A percentile compares a stretch with the other conserved stretches of the same genome.
Evolutionary conservation across 208 protist genomes (phyloP).

Genomic region (Leishmania aethiopica): DNA sequence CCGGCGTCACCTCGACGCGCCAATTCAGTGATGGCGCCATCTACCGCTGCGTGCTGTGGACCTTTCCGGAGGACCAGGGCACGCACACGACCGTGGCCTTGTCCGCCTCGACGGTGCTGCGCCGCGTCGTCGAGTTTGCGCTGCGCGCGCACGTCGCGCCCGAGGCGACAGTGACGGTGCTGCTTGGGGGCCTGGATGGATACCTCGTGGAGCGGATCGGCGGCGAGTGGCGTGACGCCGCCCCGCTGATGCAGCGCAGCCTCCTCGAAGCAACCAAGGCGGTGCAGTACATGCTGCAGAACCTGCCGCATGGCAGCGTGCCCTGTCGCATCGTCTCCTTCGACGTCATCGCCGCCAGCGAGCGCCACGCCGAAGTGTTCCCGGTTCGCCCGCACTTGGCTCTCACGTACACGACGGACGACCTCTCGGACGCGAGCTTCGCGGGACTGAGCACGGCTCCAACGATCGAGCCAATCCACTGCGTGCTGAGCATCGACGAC

Average conservation of each 20-base stretch:
- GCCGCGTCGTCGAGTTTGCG: constrained; percentile 62
- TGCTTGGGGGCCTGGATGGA: constrained; percentile 69
- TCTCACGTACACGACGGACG: constrained; percentile 69
- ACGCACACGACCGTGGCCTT: constrained; percentile 59
- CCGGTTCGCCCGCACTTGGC: constrained; percentile 79
- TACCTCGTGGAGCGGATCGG: constrained; percentile 71
- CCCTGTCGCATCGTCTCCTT: constrained; percentile 80
- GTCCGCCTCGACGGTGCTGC: constrained; percentile 58
- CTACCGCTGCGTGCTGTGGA: constrained; percentile 86
- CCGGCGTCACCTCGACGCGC: constrained; percentile 65
- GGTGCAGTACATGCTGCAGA: constrained; percentile 68
- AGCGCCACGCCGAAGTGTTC: constrained; percentile 77
- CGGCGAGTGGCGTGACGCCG: constrained; percentile 75
- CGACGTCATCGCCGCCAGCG: constrained; percentile 72
- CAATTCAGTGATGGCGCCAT: constrained; percentile 89
- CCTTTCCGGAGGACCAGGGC: constrained; percentile 53
- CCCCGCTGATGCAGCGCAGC: constrained; percentile 54
- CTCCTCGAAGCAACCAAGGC: constrained; percentile 62
- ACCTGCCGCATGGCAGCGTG: constrained; percentile 57
- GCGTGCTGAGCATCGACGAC: constrained; percentile 86
- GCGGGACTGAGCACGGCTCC: constrained; percentile 58
- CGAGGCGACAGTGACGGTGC: constrained; percentile 38
- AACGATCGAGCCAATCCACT: constrained; percentile 77
- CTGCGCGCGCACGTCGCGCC: constrained; percentile 53
- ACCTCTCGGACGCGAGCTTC: constrained; percentile 52